phyloP scores from a whole-genome alignment of 495 filamentous ascomycete genomes.

The Penicillium lagena region DNA sequence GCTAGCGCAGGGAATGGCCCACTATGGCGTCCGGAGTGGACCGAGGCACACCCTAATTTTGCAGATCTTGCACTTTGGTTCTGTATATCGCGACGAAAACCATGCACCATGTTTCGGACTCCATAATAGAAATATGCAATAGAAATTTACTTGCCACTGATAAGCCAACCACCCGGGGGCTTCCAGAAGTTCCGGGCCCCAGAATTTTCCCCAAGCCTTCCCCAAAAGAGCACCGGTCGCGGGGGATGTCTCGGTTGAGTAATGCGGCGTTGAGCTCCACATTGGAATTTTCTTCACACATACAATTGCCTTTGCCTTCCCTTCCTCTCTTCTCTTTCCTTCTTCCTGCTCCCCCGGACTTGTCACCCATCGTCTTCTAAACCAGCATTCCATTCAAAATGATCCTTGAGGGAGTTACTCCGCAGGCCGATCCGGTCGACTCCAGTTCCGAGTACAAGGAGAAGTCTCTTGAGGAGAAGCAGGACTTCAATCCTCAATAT shows the following conservation, averaged over 20 bases:
- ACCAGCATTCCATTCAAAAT: not conserved
- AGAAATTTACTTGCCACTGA: not conserved
- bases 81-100: too few relatives aligned
- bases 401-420: constrained; percentile 15
- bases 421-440: constrained; percentile 14
- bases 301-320: not conserved
- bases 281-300: not conserved
- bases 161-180: not conserved
- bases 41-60: too few relatives aligned
- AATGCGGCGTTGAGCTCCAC: not conserved
- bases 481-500: constrained; percentile 30
- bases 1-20: too few relatives aligned
- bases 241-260: not conserved
- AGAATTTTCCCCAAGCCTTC: not conserved
- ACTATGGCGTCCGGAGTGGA: too few relatives aligned
- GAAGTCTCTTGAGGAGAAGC: constrained; percentile 13
- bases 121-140: not conserved
- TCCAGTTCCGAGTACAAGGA: constrained; percentile 14
- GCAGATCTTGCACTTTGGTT: too few relatives aligned
- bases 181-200: not conserved
- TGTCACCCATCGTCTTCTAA: too few relatives aligned
- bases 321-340: not conserved
- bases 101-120: too few relatives aligned
- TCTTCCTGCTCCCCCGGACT: too few relatives aligned
- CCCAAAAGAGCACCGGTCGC: not conserved